Base-by-base conservation (phyloP, 2,329 filamentous ascomycete genomes). In the Aspergillus ochraceus region DNA sequence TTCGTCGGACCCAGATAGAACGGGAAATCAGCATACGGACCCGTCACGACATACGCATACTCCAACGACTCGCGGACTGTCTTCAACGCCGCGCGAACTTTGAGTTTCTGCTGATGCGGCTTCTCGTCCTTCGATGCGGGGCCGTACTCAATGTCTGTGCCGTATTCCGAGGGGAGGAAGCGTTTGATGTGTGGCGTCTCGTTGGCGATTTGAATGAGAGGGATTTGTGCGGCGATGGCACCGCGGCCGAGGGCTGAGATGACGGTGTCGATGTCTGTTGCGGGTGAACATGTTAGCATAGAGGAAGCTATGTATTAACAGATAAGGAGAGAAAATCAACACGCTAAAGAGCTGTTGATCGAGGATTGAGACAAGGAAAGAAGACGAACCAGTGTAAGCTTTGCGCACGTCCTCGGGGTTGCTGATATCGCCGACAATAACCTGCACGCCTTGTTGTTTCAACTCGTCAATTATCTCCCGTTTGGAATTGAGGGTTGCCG, bases 81-180 rank as follows among this genome's bases (percentile, higher is more conserved):
- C 46, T 81, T 79, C 32, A 90, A 79, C 30, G 83, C 83, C 58
- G 82, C 84, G 60, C 89, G 81, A n/a, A 91, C 86, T 67, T 86
- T 84, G 55, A 91, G 80, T 72, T 91, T 91, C 57, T 81, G 74
- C 75, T 91, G 88, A 69, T 91, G 89, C 2, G 89, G 87, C 68
- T 82, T 84, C 74, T 91, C 89, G 9, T 75, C 66, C 2, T 80
- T 79, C 14, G 87, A 89, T 22, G 80, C 70, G 0, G 84, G 78
- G 22, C 80, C 77, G 67, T 89, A 87, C 69, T 87, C 87, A 51
- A 87, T 84, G 68, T 87, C 88, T 1, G 85, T 89, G 58, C 85
- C 86, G 68, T 87, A 90, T 70, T 90, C 88, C 8, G 85, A 88
- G 0, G 88, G 87, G 63, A 88, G 84, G 76, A 90, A 89, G 78